Percentiles rank a stretch among this genome's conserved stretches.
Conservation (phyloP, 257 asterid genomes). For the Petunia secreta region DNA sequence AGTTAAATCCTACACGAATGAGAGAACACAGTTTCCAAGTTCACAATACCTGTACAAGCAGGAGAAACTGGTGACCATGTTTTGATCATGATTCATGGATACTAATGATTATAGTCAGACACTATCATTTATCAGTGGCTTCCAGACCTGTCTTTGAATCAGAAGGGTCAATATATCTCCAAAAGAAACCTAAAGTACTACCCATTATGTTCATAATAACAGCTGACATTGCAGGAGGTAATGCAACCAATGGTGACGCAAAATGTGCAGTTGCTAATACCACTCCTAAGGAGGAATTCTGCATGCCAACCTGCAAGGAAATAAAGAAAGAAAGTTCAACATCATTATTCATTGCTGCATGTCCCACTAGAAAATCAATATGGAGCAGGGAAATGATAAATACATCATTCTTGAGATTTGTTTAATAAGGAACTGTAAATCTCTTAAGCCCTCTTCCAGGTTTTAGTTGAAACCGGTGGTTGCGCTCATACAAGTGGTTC, state of each 20-base stretch:
- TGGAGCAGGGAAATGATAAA: conserved; percentile 2
- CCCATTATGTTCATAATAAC: conserved; percentile 92
- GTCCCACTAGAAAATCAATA: background rate
- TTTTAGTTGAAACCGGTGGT: background rate
- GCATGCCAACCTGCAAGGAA: conserved; percentile 84
- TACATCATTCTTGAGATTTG: background rate
- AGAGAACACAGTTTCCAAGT: too few species aligned
- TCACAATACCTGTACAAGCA: background rate
- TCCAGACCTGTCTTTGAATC: conserved; percentile 33
- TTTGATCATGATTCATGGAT: background rate
- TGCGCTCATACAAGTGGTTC: background rate
- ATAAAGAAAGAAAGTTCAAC: background rate
- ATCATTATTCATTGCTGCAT: conserved; percentile 8
- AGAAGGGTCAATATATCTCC: conserved; percentile 69
- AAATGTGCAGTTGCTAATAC: conserved; percentile 88
- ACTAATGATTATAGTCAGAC: background rate
- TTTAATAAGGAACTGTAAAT: background rate
- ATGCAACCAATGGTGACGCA: conserved; percentile 72
- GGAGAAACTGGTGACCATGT: background rate
- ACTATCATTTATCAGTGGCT: conserved; percentile 28
- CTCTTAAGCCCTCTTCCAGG: background rate
- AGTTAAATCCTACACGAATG: too few species aligned
- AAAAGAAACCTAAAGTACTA: conserved; percentile 77
- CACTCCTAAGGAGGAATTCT: conserved; percentile 90
- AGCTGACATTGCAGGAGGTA: conserved; percentile 86